A percentile compares a stretch with the other conserved stretches of the same genome.
Evolutionary conservation across 2,329 filamentous ascomycete species (phyloP).

Genomic region (Leptographium lundbergii): DNA sequence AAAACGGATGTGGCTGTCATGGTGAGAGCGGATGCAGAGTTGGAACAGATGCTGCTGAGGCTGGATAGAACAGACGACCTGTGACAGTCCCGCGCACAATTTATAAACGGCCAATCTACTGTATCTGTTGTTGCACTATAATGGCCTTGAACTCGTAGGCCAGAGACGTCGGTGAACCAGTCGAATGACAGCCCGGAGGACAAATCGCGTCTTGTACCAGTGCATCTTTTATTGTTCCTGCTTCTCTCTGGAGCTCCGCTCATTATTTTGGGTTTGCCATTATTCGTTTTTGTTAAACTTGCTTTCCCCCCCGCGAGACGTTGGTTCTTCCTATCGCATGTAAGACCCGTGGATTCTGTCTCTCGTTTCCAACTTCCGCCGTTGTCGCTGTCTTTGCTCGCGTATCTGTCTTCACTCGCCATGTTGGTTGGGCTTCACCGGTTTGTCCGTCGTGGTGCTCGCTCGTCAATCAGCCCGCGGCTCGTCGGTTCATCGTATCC

Average conservation of each 20-base stretch:
- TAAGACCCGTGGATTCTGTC: not conserved
- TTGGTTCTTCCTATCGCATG: not conserved
- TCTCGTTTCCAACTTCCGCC: not conserved
- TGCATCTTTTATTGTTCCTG: not conserved
- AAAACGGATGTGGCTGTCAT: slow-evolving; percentile 36
- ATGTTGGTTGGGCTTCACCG: slow-evolving; percentile 16
- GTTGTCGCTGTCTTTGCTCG: not conserved
- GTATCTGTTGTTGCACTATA: not conserved
- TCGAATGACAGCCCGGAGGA: not conserved
- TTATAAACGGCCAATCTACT: not conserved
- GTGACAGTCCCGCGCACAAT: not conserved
- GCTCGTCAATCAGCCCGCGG: slow-evolving; percentile 31
- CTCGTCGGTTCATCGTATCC: slow-evolving; percentile 43
- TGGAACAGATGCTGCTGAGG: no score
- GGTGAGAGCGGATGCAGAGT: not conserved
- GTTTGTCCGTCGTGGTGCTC: slow-evolving; percentile 13
- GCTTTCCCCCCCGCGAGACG: not conserved
- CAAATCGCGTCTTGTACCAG: not conserved
- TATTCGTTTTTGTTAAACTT: not conserved
- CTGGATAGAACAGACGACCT: no score
- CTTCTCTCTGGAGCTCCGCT: not conserved
- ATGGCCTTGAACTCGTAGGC: no score
- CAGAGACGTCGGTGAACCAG: no score
- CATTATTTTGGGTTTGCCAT: not conserved
- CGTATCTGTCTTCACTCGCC: slow-evolving; percentile 5